These are phyloP conservation scores for Lipomyces spencermartinsiae DNA, from an alignment of 805 yeast species.

Conservation along the genomic window DNA sequence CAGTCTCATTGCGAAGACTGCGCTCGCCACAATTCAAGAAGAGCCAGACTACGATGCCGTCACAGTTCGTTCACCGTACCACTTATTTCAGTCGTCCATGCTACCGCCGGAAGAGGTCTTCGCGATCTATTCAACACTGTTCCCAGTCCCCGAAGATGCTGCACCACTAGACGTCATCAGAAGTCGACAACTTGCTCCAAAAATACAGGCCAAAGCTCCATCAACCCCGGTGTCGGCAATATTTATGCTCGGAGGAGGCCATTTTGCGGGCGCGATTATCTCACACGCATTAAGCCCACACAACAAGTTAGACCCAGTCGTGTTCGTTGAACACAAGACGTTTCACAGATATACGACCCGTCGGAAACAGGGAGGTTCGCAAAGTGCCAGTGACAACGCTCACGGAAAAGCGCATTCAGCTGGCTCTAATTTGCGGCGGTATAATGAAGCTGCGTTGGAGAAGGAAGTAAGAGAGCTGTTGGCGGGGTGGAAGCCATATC, in stretches of 20 bases:
- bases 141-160: conserved; percentile 46
- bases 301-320: conserved; percentile 67
- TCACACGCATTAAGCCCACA: conserved; percentile 65
- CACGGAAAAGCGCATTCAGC: conserved; percentile 96
- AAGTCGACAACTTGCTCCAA: conserved; percentile 50
- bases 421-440: conserved; percentile 86
- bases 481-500: conserved; percentile 64
- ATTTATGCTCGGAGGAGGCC: conserved; percentile 97
- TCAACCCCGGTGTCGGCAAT: conserved; percentile 61
- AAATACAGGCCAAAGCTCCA: conserved; percentile 35
- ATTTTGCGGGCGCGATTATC: conserved; percentile 93
- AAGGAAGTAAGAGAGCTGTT: conserved; percentile 78
- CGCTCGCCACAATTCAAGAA: conserved; percentile 35
- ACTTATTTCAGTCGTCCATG: conserved; percentile 19
- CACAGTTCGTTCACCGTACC: conserved; percentile 25
- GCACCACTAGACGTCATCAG: conserved; percentile 59
- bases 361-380: conserved; percentile 97
- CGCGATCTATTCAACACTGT: conserved; percentile 30
- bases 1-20: conserved; percentile 14
- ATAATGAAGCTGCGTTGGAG: conserved; percentile 83
- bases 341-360: conserved; percentile 95
- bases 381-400: conserved; percentile 88
- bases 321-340: conserved; percentile 75
- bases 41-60: conserved; percentile 41
- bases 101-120: conserved; percentile 30